Percentiles rank a stretch among this genome's conserved stretches.
phyloP scores from a whole-genome alignment of 495 filamentous ascomycete genomes.

The Talaromyces trachyspermus region DNA sequence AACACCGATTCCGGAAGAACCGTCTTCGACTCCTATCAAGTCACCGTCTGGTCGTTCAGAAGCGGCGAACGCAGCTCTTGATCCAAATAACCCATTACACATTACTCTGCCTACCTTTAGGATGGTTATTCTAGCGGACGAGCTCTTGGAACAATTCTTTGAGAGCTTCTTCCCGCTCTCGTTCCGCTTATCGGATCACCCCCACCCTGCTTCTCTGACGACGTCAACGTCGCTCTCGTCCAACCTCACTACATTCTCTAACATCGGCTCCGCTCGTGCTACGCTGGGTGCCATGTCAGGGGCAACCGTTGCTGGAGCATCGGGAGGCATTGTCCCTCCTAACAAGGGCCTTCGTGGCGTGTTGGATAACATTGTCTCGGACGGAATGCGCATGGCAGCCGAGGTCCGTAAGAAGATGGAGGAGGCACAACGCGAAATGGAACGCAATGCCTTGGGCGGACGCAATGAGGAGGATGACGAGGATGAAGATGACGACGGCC shows the following conservation, averaged over 20 bases:
- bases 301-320: constrained; percentile 35
- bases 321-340: constrained; percentile 51
- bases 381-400: constrained; percentile 88
- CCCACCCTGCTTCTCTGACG: constrained; percentile 29
- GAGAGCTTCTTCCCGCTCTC: constrained; percentile 70
- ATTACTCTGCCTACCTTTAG: constrained; percentile 97
- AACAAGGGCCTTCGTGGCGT: constrained; percentile 80
- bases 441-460: constrained; percentile 63
- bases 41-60: constrained; percentile 22
- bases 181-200: constrained; percentile 55
- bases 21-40: constrained; percentile 6
- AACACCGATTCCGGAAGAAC: constrained; percentile 12
- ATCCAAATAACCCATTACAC: constrained; percentile 84
- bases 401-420: constrained; percentile 91
- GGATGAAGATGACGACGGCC: constrained; percentile 51
- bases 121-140: constrained; percentile 96
- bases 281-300: constrained; percentile 28
- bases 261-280: constrained; percentile 48
- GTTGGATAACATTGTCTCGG: constrained; percentile 91
- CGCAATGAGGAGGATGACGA: constrained; percentile 73
- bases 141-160: constrained; percentile 92
- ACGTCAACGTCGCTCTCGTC: constrained; percentile 61
- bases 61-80: constrained; percentile 77
- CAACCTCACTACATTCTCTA: constrained; percentile 74
- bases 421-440: constrained; percentile 78